phyloP scores from a whole-genome alignment of 305 asterid species.

The Salvia sclarea region DNA sequence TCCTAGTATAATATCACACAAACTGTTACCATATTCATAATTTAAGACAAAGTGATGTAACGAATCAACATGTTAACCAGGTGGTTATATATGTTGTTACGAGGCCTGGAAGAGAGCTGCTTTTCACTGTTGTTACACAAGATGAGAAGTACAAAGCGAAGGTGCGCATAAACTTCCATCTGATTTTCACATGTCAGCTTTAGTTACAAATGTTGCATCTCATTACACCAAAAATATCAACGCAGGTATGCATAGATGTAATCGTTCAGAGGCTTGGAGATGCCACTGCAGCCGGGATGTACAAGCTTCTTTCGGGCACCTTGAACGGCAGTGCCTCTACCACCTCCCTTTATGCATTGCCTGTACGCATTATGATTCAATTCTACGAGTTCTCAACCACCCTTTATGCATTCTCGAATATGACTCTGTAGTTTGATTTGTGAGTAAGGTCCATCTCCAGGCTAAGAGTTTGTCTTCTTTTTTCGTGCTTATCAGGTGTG shows the following conservation, averaged over 20 bases:
- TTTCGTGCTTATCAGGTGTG: conserved; percentile 55
- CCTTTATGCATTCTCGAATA: not conserved
- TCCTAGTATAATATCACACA: not conserved
- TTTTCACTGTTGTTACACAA: conserved; percentile 86
- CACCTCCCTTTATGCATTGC: conserved; percentile 70
- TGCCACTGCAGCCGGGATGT: conserved; percentile 97
- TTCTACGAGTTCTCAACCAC: not conserved
- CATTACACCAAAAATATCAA: not conserved
- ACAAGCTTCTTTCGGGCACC: conserved; percentile 70
- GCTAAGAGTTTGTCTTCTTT: not conserved
- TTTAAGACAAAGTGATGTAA: not conserved
- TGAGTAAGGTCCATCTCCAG: conserved; percentile 3
- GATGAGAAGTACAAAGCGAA: conserved; percentile 99
- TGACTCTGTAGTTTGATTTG: not conserved
- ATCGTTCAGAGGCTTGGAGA: conserved; percentile 96
- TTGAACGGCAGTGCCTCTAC: conserved; percentile 63
- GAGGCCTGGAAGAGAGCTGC: conserved; percentile 95
- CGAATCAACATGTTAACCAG: conserved; percentile 50
- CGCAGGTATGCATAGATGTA: conserved; percentile 94
- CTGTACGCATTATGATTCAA: conserved; percentile 49
- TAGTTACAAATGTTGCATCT: not conserved
- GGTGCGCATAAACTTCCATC: conserved; percentile 43
- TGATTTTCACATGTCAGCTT: not conserved
- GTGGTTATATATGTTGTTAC: conserved; percentile 85
- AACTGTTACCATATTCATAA: not conserved